These are phyloP conservation scores for Beta macrorhiza DNA, from an alignment of 179 eudicot genomes.

Conservation along the genomic window DNA sequence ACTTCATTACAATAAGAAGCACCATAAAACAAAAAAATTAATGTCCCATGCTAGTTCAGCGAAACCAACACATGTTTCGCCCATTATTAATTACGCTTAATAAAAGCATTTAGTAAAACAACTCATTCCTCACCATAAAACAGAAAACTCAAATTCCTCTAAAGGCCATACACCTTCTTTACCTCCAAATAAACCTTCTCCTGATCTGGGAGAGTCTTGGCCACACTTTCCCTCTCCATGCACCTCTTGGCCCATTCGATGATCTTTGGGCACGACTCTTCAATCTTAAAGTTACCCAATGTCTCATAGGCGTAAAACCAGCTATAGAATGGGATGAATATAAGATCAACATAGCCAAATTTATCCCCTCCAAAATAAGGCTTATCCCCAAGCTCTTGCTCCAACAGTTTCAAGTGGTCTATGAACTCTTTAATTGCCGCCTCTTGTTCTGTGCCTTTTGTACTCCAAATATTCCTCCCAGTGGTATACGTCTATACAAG, in stretches of 20 bases:
- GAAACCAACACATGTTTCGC: too few species aligned
- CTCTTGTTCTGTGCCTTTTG: constrained; percentile 12
- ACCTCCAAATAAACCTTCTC: background rate
- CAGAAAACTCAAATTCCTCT: background rate
- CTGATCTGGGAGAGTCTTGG: background rate
- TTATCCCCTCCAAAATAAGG: constrained; percentile 10
- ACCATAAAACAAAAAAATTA: too few species aligned
- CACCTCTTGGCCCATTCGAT: constrained; percentile 14
- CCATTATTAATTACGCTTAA: too few species aligned
- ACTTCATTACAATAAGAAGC: too few species aligned
- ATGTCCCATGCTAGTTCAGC: too few species aligned
- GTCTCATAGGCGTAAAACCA: constrained; percentile 3
- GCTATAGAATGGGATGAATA: constrained; percentile 2
- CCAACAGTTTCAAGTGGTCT: background rate
- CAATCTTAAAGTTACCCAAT: background rate
- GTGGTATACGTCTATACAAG: background rate
- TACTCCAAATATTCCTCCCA: background rate
- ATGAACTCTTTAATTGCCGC: constrained; percentile 4
- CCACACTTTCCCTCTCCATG: constrained; percentile 12
- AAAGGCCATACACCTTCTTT: background rate
- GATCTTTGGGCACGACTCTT: constrained; percentile 13
- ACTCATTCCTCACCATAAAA: too few species aligned
- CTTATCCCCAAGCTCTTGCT: background rate
- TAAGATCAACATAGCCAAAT: constrained; percentile 10
- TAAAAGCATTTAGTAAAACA: too few species aligned